Evolutionary conservation across 2,329 filamentous ascomycete species (phyloP).

Genomic region (Blastomyces emzantsi): DNA sequence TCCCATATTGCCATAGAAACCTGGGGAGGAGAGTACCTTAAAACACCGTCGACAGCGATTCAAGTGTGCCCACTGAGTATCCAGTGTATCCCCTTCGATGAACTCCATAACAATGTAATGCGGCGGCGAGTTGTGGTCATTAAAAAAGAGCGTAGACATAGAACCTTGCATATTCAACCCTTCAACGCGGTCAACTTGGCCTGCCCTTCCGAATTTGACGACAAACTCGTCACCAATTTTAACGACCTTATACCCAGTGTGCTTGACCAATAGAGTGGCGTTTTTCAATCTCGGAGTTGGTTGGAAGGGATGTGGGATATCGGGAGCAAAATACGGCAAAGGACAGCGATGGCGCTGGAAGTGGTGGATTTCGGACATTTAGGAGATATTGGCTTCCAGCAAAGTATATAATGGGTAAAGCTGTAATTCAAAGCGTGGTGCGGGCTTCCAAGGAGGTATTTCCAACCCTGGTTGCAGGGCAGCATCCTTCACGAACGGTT

Average conservation of each 20-base stretch:
- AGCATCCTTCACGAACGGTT: too few relatives aligned
- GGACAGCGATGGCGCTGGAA: neutral
- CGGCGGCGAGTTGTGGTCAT: constrained; percentile 15
- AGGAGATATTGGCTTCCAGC: neutral
- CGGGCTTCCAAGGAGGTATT: neutral
- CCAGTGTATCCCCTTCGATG: constrained; percentile 21
- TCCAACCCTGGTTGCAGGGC: too few relatives aligned
- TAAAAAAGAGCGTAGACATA: too few relatives aligned
- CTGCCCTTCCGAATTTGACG: constrained; percentile 21
- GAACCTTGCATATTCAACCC: constrained; percentile 29
- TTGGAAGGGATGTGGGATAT: constrained; percentile 18
- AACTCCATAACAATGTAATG: constrained; percentile 28
- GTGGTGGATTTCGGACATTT: neutral
- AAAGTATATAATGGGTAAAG: constrained; percentile 7
- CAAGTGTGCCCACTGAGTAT: constrained; percentile 19
- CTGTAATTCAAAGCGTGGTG: constrained; percentile 5
- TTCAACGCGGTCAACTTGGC: constrained; percentile 22
- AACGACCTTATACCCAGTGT: constrained; percentile 18
- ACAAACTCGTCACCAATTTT: constrained; percentile 19
- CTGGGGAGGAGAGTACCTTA: constrained; percentile 20
- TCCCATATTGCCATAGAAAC: constrained; percentile 24
- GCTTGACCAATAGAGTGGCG: constrained; percentile 14
- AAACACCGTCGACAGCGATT: constrained; percentile 18
- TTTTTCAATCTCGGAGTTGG: constrained; percentile 22
- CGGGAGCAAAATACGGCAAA: constrained; percentile 17